phyloP scores from a whole-genome alignment of 1,284 basidiomycete genomes.

The Irpex lacteus region DNA sequence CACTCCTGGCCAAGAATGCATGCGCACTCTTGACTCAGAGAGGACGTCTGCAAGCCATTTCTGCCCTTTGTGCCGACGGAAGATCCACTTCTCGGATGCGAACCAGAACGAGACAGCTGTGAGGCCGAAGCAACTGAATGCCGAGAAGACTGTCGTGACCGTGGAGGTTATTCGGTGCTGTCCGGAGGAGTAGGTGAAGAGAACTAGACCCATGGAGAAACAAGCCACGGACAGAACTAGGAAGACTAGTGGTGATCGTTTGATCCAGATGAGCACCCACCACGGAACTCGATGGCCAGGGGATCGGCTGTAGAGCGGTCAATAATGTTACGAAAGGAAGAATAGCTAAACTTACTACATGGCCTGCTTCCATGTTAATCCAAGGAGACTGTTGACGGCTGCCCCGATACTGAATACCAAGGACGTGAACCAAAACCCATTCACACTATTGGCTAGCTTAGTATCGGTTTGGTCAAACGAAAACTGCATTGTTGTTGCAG shows the following conservation, averaged over 20 bases:
- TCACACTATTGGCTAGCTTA: conserved; percentile 49
- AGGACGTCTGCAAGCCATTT: conserved; percentile 76
- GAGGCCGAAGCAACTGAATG: conserved; percentile 72
- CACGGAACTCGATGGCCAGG: conserved; percentile 68
- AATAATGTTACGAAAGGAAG: conserved; percentile 8
- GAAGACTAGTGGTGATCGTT: conserved; percentile 71
- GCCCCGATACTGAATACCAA: conserved; percentile 75
- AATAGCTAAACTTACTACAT: conserved; percentile 56
- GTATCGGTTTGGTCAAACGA: conserved; percentile 42
- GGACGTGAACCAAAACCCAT: conserved; percentile 71
- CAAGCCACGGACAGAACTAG: conserved; percentile 70
- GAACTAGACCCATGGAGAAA: conserved; percentile 66
- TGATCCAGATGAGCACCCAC: conserved; percentile 82
- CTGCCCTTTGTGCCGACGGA: conserved; percentile 62
- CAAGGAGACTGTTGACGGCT: conserved; percentile 70
- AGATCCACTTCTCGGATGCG: conserved; percentile 71
- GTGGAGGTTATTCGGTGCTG: conserved; percentile 61
- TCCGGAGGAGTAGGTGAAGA: conserved; percentile 61
- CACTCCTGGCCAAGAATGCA: conserved; percentile 36
- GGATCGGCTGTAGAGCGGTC: conserved; percentile 41
- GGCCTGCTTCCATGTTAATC: conserved; percentile 73
- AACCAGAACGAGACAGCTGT: conserved; percentile 77
- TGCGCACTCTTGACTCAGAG: conserved; percentile 27
- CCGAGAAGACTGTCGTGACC: conserved; percentile 71
- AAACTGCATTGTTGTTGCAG: conserved; percentile 68